These are phyloP conservation scores for sunflower (Helianthus annuus) DNA, from an alignment of 129 eudicot species.

Conservation along the genomic window DNA sequence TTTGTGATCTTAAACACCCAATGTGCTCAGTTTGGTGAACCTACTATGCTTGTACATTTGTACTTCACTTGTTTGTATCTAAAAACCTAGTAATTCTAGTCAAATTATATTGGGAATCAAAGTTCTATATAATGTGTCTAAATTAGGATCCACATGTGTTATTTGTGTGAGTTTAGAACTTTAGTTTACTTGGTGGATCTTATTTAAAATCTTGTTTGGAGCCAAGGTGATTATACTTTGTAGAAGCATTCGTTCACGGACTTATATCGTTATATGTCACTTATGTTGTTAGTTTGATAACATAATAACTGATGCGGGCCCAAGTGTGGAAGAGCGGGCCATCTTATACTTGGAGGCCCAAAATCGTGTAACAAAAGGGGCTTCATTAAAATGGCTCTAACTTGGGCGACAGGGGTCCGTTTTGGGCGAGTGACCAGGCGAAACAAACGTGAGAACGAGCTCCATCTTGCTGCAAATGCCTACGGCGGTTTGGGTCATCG, in stretches of 20 bases:
- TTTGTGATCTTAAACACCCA: constrained; percentile 25
- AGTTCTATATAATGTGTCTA: background rate
- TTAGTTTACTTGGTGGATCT: background rate
- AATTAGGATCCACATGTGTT: background rate
- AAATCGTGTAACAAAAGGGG: too few species aligned
- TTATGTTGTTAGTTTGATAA: background rate
- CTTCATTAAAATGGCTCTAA: too few species aligned
- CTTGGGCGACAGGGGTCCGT: too few species aligned
- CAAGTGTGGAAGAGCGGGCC: too few species aligned
- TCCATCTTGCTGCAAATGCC: too few species aligned
- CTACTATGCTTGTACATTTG: constrained; percentile 24
- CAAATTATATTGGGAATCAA: constrained; percentile 10
- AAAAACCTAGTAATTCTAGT: constrained; percentile 14
- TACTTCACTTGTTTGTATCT: constrained; percentile 21
- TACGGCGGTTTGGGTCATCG: too few species aligned
- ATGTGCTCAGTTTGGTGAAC: constrained; percentile 33
- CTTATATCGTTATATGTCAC: background rate
- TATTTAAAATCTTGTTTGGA: background rate
- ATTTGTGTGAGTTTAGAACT: background rate
- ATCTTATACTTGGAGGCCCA: too few species aligned
- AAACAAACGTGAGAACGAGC: too few species aligned
- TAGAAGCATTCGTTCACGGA: too few species aligned
- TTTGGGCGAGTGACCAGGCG: too few species aligned
- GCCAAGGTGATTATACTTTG: background rate
- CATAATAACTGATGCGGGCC: too few species aligned